phyloP scores from a whole-genome alignment of 106 monocot genomes.

The Chionographis japonica region DNA sequence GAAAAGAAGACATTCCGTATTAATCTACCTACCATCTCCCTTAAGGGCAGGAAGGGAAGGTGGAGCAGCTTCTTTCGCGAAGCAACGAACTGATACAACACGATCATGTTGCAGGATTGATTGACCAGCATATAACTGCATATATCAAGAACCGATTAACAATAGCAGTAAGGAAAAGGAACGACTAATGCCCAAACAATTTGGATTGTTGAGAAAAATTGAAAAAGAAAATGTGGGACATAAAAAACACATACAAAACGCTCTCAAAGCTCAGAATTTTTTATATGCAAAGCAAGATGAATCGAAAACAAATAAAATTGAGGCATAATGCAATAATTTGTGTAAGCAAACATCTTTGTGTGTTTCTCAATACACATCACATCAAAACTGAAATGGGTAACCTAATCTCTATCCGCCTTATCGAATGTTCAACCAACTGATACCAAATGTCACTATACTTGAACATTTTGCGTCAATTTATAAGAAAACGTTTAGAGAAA shows the following conservation, averaged over 20 bases:
- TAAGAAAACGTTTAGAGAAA: no score
- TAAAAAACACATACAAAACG: not conserved
- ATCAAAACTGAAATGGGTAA: no score
- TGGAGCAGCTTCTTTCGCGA: conserved; percentile 74
- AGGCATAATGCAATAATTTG: no score
- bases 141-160: not conserved
- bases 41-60: conserved; percentile 34
- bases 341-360: no score
- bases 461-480: no score
- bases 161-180: not conserved
- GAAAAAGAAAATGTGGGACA: not conserved
- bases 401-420: no score
- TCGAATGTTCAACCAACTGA: no score
- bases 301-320: no score
- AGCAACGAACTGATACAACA: conserved; percentile 35
- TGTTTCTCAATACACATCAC: no score
- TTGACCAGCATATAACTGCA: conserved; percentile 62
- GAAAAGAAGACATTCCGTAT: not conserved
- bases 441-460: no score
- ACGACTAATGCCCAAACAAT: not conserved
- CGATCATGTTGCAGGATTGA: conserved; percentile 39
- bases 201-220: not conserved
- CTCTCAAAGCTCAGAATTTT: no score
- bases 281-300: no score
- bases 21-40: conserved; percentile 67